Evolutionary conservation across 2,329 filamentous ascomycete species (phyloP).

Genomic region (Nemania bipapillata): DNA sequence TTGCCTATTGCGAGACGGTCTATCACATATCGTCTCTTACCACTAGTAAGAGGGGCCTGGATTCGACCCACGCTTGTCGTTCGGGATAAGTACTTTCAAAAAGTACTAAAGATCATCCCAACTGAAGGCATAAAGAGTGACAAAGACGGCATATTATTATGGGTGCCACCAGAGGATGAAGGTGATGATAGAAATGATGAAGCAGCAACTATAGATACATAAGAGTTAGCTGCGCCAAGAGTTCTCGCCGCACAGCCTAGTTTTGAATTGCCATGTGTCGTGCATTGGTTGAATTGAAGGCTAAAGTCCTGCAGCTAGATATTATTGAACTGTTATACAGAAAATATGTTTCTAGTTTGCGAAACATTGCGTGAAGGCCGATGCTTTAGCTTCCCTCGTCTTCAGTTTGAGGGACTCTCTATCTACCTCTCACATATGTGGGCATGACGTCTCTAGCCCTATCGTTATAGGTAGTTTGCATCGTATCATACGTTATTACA

Average conservation of each 20-base stretch:
- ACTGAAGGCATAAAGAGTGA: slow-evolving; percentile 76
- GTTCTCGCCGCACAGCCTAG: background rate
- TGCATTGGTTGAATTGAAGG: background rate
- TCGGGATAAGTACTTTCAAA: slow-evolving; percentile 91
- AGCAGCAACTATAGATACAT: background rate
- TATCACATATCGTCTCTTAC: slow-evolving; percentile 78
- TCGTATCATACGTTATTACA: too few species aligned
- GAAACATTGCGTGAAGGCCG: too few species aligned
- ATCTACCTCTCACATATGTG: too few species aligned
- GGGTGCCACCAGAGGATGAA: slow-evolving; percentile 64
- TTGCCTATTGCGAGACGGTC: slow-evolving; percentile 81
- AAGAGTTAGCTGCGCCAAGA: background rate
- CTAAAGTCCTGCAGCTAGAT: background rate
- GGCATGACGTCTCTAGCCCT: too few species aligned
- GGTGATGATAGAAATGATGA: slow-evolving; percentile 42
- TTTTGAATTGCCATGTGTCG: slow-evolving; percentile 11
- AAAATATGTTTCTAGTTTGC: background rate
- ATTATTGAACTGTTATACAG: background rate
- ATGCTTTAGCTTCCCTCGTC: too few species aligned
- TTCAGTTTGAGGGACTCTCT: too few species aligned
- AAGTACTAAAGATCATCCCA: slow-evolving; percentile 81
- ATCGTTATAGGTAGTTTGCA: too few species aligned
- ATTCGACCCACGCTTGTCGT: slow-evolving; percentile 79
- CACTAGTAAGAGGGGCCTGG: slow-evolving; percentile 73
- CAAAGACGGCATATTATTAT: slow-evolving; percentile 72